Conservation (phyloP, 23 red algal genomes). For the Cyanidiococcus yangmingshanensis region DNA sequence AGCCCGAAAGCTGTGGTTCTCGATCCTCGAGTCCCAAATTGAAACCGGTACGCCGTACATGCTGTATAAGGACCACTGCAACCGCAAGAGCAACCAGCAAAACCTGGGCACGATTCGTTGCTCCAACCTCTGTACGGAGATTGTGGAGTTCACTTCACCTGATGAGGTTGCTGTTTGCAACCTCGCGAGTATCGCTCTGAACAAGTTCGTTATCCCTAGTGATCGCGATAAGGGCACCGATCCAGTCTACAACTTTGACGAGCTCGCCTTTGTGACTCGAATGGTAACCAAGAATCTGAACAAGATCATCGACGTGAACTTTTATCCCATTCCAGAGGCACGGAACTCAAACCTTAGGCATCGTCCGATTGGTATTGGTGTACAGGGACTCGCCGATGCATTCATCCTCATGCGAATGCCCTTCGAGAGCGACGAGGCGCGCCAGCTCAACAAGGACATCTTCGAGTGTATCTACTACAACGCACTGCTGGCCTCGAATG, state of each 20-base stretch:
- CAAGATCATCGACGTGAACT: constrained; percentile 96
- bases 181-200: constrained; percentile 88
- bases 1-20: constrained; percentile 94
- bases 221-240: constrained; percentile 25
- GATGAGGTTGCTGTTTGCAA: constrained; percentile 99
- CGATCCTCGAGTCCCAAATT: constrained; percentile 95
- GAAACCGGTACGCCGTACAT: constrained; percentile 98
- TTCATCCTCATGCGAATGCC: constrained; percentile 97
- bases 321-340: constrained; percentile 82
- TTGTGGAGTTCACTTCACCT: constrained; percentile 88
- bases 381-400: constrained; percentile 88
- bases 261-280: constrained; percentile 42
- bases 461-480: constrained; percentile 93
- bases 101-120: constrained; percentile 92
- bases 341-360: constrained; percentile 74
- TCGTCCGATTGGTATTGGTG: constrained; percentile 88
- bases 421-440: constrained; percentile 91
- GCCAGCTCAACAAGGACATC: constrained; percentile 70
- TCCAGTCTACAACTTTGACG: constrained; percentile 62
- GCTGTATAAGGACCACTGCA: constrained; percentile 97
- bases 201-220: constrained; percentile 61
- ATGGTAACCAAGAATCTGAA: constrained; percentile 81
- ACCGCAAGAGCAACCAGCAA: constrained; percentile 96
- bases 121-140: constrained; percentile 95
- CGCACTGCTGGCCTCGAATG: constrained; percentile 54